Base-by-base conservation (phyloP, 2,329 filamentous ascomycete genomes). In the Trichophyton rubrum region DNA sequence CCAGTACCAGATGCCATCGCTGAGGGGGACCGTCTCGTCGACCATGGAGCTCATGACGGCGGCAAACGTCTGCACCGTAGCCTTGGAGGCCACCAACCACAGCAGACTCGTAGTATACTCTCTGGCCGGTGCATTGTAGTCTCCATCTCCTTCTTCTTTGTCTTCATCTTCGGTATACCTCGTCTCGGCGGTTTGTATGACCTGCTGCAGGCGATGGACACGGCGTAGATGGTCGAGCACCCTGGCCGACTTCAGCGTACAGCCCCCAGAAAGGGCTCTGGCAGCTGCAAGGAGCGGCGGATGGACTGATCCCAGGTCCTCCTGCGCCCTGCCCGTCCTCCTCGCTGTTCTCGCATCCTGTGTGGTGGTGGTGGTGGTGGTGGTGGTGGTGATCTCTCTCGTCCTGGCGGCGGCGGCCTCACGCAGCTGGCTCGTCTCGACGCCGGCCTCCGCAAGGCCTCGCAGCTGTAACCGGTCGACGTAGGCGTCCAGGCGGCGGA, bases 1-100 rank as follows among this genome's bases (percentile, higher is more conserved):
- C 93, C 93, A 99, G 72, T 97, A 97, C 84, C 87, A 91, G 24
- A 96, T 86, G 66, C 96, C 90, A 65, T 96, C 86, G 67, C 85
- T 88, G 17, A 99, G 74, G 0, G 87, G 86, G 9, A 92, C 85
- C 9, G 90, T 95, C 67, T 93, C 87, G 60, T 92, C 87, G 9
- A 96, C 75, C 2, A 97, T 80, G 0, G 83, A 85, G 66, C 85
- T 85, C 66, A 96, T 77, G 45, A 95, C 81, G 56, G 89, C 77
- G 3, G 92, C 92, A 68, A 96, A 95, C 0, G 87, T 85, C 69
- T 96, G 92, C n/a, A 91, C 84, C 0, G 91, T 89, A 3, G 91
- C 91, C 73, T 97, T 99, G 73, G 88, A 89, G 33, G 95, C 82
- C 15, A 96, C 78, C 24, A 96, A 76, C 93, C 93, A 97, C 73